A percentile compares a stretch with the other conserved stretches of the same genome.
Evolutionary conservation across 441 rosid genomes (phyloP).

Genomic region (Populus tomentosa): DNA sequence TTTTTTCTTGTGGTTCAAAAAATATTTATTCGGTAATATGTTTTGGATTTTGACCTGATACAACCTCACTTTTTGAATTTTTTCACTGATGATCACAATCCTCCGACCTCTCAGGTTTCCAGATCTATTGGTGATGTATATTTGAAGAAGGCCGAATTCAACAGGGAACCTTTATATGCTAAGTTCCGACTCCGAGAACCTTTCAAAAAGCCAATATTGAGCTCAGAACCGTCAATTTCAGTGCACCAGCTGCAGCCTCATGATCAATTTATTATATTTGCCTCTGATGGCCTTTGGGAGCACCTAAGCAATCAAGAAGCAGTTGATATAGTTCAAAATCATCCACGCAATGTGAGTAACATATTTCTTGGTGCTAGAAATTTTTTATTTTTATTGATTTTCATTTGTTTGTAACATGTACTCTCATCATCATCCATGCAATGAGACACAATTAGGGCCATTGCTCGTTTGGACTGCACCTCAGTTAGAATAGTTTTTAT

Average conservation of each 20-base stretch:
- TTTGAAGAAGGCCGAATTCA: conserved; percentile 87
- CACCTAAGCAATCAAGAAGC: conserved; percentile 95
- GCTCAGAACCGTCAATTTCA: conserved; percentile 73
- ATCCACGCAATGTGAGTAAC: conserved; percentile 59
- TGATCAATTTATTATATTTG: conserved; percentile 77
- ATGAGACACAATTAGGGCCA: not conserved
- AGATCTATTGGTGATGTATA: conserved; percentile 92
- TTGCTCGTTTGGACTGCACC: too few species aligned
- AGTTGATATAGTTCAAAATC: conserved; percentile 75
- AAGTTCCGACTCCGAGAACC: conserved; percentile 83
- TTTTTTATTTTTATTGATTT: not conserved
- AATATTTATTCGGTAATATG: not conserved
- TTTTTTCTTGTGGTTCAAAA: not conserved
- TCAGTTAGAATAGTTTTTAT: not conserved
- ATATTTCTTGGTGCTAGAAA: not conserved
- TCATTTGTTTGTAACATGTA: not conserved
- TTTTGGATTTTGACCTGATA: not conserved
- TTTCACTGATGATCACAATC: conserved; percentile 15
- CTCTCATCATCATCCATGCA: not conserved
- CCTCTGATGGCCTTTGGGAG: conserved; percentile 99
- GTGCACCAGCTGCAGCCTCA: conserved; percentile 62
- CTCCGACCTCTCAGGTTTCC: conserved; percentile 51
- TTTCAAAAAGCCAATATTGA: conserved; percentile 67
- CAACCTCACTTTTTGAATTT: conserved; percentile 9
- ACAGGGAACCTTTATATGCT: conserved; percentile 69